phyloP scores from a whole-genome alignment of 225 moss, liverwort and hornwort genomes.

The Ulota crispa region DNA sequence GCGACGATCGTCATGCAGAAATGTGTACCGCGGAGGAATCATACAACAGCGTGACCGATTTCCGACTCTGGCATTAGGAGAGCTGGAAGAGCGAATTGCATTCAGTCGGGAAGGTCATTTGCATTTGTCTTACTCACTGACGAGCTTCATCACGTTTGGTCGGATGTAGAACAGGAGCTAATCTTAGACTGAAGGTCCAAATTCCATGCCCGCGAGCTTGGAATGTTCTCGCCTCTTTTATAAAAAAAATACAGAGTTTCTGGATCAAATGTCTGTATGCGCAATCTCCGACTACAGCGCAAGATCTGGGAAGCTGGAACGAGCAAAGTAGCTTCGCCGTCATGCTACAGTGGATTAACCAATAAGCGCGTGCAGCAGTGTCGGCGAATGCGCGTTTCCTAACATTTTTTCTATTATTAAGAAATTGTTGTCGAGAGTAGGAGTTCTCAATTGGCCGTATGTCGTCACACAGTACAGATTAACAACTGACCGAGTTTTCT shows the following conservation, averaged over 20 bases:
- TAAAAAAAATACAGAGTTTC: no score
- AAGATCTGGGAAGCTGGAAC: not conserved
- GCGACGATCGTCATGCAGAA: not conserved
- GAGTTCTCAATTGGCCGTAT: not conserved
- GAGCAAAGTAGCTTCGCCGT: slow-evolving; percentile 11
- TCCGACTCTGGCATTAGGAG: not conserved
- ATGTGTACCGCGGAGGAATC: not conserved
- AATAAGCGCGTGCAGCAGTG: slow-evolving; percentile 30
- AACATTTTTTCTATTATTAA: no score
- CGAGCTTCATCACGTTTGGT: slow-evolving; percentile 17
- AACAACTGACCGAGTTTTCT: not conserved
- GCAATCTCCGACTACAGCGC: slow-evolving; percentile 15
- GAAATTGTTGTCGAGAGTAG: not conserved
- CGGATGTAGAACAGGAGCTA: slow-evolving; percentile 2
- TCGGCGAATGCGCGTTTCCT: slow-evolving; percentile 34
- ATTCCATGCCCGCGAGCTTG: not conserved
- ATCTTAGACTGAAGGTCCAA: not conserved
- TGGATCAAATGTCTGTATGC: slow-evolving; percentile 29
- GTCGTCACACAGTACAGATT: not conserved
- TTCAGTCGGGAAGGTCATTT: not conserved
- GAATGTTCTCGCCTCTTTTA: not conserved
- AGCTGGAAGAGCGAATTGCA: not conserved
- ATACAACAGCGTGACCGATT: slow-evolving; percentile 14
- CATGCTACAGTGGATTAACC: slow-evolving; percentile 18
- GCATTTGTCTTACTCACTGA: not conserved